Evolutionary conservation across 2,329 filamentous ascomycete species (phyloP).

Genomic region (Colletotrichum somersetense): DNA sequence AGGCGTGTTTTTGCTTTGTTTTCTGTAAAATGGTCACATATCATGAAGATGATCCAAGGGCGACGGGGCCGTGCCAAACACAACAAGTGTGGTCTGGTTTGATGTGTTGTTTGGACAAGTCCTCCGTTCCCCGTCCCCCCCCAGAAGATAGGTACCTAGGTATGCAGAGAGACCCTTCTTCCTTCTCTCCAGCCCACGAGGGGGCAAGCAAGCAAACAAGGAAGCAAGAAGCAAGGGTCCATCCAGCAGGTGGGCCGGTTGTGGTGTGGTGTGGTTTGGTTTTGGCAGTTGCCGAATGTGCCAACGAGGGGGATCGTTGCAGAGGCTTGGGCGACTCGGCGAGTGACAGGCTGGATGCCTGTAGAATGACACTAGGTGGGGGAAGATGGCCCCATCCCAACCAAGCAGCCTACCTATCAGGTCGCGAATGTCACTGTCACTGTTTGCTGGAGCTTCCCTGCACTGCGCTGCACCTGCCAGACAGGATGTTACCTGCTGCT

Average conservation of each 20-base stretch:
- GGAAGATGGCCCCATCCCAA: not conserved
- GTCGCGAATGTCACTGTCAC: slow-evolving; percentile 12
- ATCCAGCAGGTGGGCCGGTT: slow-evolving; percentile 13
- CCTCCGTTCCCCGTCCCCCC: not conserved
- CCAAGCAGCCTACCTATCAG: not conserved
- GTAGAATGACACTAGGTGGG: slow-evolving; percentile 15
- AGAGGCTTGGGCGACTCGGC: not conserved
- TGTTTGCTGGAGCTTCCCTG: slow-evolving; percentile 11
- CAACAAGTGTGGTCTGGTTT: slow-evolving; percentile 23
- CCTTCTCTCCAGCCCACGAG: slow-evolving; percentile 3
- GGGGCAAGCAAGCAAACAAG: not conserved
- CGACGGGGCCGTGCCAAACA: slow-evolving; percentile 14
- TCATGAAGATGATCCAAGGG: slow-evolving; percentile 25
- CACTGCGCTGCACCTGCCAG: not conserved
- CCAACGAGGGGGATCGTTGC: not conserved
- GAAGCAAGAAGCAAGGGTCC: slow-evolving; percentile 6
- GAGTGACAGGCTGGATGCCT: slow-evolving; percentile 13
- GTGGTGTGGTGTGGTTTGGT: slow-evolving; percentile 24
- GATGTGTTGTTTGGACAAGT: slow-evolving; percentile 13
- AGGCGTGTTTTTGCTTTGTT: slow-evolving; percentile 10
- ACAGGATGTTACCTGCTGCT: slow-evolving; percentile 18
- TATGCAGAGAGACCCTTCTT: not conserved
- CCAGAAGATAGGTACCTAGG: too few relatives aligned
- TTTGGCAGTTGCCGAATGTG: not conserved
- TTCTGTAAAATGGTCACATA: slow-evolving; percentile 9